phyloP scores from a whole-genome alignment of 2,329 filamentous ascomycete species.

The Orbilia javanica region DNA sequence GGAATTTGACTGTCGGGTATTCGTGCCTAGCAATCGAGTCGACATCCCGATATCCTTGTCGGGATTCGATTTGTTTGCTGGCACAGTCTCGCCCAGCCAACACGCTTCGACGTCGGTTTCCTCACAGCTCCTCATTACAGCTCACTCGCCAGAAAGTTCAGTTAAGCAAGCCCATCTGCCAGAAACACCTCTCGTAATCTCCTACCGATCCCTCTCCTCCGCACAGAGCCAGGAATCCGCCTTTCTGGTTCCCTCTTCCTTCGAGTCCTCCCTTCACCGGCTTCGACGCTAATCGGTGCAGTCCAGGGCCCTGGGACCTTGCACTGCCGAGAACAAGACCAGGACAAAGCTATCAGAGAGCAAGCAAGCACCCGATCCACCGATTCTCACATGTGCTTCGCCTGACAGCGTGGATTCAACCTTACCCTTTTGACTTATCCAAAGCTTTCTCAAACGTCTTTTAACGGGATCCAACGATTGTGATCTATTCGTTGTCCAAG shows the following conservation, averaged over 20 bases:
- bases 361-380: slow-evolving; percentile 19
- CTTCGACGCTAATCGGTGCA: background rate
- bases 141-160: background rate
- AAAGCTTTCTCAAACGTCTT: background rate
- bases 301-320: slow-evolving; percentile 27
- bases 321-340: slow-evolving; percentile 31
- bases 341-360: slow-evolving; percentile 3
- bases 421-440: background rate
- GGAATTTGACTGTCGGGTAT: slow-evolving; percentile 5
- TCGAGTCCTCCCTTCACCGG: background rate
- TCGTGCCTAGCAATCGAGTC: slow-evolving; percentile 19
- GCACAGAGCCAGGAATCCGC: background rate
- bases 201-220: background rate
- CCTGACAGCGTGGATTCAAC: slow-evolving; percentile 21
- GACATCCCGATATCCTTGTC: slow-evolving; percentile 30
- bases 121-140: slow-evolving; percentile 26
- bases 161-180: background rate
- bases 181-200: background rate
- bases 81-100: slow-evolving; percentile 35
- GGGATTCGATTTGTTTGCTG: slow-evolving; percentile 21
- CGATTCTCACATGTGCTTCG: slow-evolving; percentile 43
- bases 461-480: background rate
- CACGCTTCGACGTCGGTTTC: slow-evolving; percentile 31
- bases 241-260: background rate
- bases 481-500: background rate